These are phyloP conservation scores for Poteriospumella lacustris DNA, from an alignment of 108 stramenopile genomes.

Conservation along the genomic window DNA sequence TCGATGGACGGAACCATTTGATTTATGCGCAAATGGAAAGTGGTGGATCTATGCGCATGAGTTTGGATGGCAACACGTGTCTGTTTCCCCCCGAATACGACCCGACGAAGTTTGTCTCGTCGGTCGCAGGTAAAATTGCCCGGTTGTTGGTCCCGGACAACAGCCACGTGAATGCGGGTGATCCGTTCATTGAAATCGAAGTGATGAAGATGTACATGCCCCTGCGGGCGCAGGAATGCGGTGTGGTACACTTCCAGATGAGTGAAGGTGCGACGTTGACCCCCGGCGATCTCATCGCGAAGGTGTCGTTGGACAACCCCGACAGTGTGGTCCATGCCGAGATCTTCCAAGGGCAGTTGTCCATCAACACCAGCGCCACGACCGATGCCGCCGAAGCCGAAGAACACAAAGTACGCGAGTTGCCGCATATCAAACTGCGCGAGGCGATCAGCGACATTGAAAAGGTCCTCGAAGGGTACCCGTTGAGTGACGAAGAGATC, in stretches of 20 bases:
- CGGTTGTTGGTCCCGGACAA: conserved; percentile 85
- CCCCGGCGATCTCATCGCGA: conserved; percentile 84
- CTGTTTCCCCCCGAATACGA: conserved; percentile 95
- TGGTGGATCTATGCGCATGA: conserved; percentile 57
- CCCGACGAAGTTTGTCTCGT: conserved; percentile 81
- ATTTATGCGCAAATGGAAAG: conserved; percentile 64
- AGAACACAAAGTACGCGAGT: too few relatives aligned
- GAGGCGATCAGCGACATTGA: conserved; percentile 64
- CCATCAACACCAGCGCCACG: neutral
- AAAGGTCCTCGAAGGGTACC: conserved; percentile 76
- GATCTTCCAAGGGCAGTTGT: conserved; percentile 66
- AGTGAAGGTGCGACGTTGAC: conserved; percentile 74
- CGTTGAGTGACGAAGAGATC: conserved; percentile 53
- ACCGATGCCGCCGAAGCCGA: neutral
- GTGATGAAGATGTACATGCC: conserved; percentile 99
- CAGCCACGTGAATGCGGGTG: conserved; percentile 75
- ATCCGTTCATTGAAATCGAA: conserved; percentile 91
- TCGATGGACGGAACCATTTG: conserved; percentile 78
- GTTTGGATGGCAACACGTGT: conserved; percentile 73
- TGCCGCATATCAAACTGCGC: conserved; percentile 73
- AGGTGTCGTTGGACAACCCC: conserved; percentile 84
- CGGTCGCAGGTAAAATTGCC: conserved; percentile 93
- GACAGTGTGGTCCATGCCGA: conserved; percentile 69
- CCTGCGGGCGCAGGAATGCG: conserved; percentile 85
- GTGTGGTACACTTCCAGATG: conserved; percentile 66